Conservation (phyloP, 305 asterid genomes). For the Plantago rigida region DNA sequence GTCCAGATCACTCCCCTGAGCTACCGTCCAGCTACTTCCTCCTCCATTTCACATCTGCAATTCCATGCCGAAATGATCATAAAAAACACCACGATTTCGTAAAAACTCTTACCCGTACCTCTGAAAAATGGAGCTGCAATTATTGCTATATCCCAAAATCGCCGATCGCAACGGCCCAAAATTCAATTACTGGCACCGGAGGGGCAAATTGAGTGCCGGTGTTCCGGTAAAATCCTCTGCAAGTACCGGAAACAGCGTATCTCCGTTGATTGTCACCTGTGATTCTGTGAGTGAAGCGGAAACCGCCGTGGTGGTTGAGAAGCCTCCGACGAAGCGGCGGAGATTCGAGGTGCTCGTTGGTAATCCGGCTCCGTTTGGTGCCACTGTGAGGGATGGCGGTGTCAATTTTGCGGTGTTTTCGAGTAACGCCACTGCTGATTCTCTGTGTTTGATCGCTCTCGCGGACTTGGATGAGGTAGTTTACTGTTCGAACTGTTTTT, state of each 20-base stretch:
- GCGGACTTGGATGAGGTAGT: slow-evolving; percentile 58
- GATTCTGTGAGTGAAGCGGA: slow-evolving; percentile 37
- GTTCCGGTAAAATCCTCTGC: slow-evolving; percentile 19
- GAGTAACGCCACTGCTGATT: slow-evolving; percentile 57
- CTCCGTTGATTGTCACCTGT: slow-evolving; percentile 13
- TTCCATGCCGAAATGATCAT: no score
- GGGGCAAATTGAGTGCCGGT: slow-evolving; percentile 21
- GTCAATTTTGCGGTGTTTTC: slow-evolving; percentile 72
- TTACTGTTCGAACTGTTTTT: background rate
- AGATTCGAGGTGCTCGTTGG: slow-evolving; percentile 62
- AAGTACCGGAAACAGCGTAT: slow-evolving; percentile 10
- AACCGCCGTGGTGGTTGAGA: slow-evolving; percentile 54
- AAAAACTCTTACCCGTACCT: no score
- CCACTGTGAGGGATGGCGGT: slow-evolving; percentile 69
- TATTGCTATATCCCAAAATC: slow-evolving; percentile 33
- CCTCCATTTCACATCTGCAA: no score
- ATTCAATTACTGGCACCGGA: slow-evolving; percentile 29
- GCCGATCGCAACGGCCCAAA: slow-evolving; percentile 31
- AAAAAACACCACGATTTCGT: background rate
- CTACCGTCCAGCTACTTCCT: background rate
- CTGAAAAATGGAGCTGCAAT: slow-evolving; percentile 36
- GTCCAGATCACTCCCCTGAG: slow-evolving; percentile 20
- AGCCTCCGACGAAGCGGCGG: slow-evolving; percentile 32
- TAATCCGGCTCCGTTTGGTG: slow-evolving; percentile 79
- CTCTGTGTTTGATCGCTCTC: slow-evolving; percentile 64